Conservation (phyloP, 2,329 filamentous ascomycete genomes). For the Fusarium sterilihyphosum region DNA sequence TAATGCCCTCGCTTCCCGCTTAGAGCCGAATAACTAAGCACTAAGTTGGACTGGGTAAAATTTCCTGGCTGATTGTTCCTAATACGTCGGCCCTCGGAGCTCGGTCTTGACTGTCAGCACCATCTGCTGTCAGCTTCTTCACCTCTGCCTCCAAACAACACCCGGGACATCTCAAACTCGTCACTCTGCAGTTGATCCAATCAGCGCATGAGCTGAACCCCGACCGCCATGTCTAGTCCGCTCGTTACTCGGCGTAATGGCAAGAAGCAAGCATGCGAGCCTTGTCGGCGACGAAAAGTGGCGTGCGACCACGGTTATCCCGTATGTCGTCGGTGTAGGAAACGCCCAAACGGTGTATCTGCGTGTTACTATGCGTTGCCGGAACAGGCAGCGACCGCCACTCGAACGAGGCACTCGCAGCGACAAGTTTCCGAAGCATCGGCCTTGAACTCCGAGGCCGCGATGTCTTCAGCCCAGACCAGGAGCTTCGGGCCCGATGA, state of each 20-base stretch:
- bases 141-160: background rate
- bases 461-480: accelerated
- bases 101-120: background rate
- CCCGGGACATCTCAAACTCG: background rate
- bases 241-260: background rate
- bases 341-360: background rate
- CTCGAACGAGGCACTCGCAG: background rate
- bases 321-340: background rate
- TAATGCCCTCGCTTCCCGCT: too few relatives aligned
- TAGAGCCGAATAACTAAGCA: background rate
- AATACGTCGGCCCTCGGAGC: background rate
- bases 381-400: accelerated
- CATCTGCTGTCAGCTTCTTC: background rate
- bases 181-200: background rate
- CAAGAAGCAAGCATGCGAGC: conserved; percentile 1
- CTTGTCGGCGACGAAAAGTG: background rate
- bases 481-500: background rate
- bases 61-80: background rate
- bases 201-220: too few relatives aligned
- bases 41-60: too few relatives aligned
- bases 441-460: background rate
- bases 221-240: background rate
- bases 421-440: background rate
- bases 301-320: background rate
- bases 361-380: background rate